These are phyloP conservation scores for Saturnispora quitensis DNA, from an alignment of 805 yeast species.

Conservation along the genomic window DNA sequence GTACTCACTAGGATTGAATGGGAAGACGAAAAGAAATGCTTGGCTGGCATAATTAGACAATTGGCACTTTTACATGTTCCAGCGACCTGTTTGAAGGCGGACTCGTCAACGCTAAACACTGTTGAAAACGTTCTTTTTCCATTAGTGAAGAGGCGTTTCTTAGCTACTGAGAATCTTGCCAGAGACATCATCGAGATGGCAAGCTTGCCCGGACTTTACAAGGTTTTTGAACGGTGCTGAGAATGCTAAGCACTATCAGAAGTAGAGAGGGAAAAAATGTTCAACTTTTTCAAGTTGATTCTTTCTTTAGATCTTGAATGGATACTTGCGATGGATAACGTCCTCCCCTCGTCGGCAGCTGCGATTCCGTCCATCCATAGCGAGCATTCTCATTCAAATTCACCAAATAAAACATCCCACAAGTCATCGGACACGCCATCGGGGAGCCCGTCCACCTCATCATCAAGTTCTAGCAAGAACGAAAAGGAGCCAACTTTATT, in stretches of 20 bases:
- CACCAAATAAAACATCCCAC: not conserved
- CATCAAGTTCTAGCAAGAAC: not conserved
- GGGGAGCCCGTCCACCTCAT: not conserved
- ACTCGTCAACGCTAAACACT: conserved; percentile 24
- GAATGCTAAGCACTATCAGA: not conserved
- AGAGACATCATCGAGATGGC: conserved; percentile 75
- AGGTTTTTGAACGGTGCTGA: conserved; percentile 86
- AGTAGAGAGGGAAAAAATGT: not conserved
- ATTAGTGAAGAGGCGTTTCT: conserved; percentile 45
- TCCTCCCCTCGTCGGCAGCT: not conserved
- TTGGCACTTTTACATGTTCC: conserved; percentile 58
- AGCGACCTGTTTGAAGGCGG: conserved; percentile 1
- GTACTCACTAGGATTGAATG: conserved; percentile 54
- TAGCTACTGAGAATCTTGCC: conserved; percentile 49
- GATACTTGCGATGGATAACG: not conserved
- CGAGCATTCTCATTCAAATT: not conserved
- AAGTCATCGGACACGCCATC: not conserved
- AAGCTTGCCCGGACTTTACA: conserved; percentile 81
- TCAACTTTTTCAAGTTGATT: not conserved
- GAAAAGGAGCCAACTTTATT: conserved; percentile 34
- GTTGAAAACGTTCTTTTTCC: conserved; percentile 58
- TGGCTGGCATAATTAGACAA: conserved; percentile 55
- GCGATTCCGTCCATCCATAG: conserved; percentile 1
- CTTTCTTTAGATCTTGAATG: not conserved
- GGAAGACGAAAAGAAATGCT: conserved; percentile 58